Evolutionary conservation across 331 rosid genomes (phyloP).

Genomic region (Telfairia occidentalis): DNA sequence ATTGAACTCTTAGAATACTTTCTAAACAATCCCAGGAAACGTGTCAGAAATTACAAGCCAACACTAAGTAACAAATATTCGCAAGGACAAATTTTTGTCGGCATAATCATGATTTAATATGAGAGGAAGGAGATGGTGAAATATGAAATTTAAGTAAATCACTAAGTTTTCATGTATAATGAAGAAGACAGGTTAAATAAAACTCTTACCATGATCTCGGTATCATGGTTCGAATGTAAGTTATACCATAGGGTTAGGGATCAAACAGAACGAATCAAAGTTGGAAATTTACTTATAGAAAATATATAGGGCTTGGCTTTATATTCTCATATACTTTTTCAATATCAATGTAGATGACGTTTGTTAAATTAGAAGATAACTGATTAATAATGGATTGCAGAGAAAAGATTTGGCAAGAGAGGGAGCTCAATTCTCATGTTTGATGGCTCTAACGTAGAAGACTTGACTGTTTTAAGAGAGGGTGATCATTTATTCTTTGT

Average conservation of each 20-base stretch:
- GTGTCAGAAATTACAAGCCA: background rate
- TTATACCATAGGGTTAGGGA: background rate
- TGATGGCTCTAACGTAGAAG: conserved; percentile 66
- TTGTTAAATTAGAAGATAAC: conserved; percentile 7
- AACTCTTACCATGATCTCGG: background rate
- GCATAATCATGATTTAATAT: background rate
- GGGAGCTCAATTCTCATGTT: conserved; percentile 60
- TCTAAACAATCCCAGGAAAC: background rate
- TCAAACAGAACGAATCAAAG: background rate
- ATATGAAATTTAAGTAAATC: background rate
- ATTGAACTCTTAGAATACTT: background rate
- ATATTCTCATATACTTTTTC: background rate
- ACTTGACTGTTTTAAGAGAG: conserved; percentile 53
- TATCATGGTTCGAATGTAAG: background rate
- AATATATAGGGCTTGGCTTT: background rate
- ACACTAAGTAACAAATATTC: background rate
- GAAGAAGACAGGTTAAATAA: background rate
- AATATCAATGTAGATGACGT: background rate
- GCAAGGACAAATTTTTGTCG: background rate
- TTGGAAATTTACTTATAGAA: background rate
- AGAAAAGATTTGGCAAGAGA: conserved; percentile 53
- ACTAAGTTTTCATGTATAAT: background rate
- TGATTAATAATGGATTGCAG: conserved; percentile 30
- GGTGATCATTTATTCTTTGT: conserved; percentile 51
- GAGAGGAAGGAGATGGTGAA: background rate